These are phyloP conservation scores for Phellopilus nigrolimitatus DNA, from an alignment of 1,284 basidiomycete genomes.

Conservation along the genomic window DNA sequence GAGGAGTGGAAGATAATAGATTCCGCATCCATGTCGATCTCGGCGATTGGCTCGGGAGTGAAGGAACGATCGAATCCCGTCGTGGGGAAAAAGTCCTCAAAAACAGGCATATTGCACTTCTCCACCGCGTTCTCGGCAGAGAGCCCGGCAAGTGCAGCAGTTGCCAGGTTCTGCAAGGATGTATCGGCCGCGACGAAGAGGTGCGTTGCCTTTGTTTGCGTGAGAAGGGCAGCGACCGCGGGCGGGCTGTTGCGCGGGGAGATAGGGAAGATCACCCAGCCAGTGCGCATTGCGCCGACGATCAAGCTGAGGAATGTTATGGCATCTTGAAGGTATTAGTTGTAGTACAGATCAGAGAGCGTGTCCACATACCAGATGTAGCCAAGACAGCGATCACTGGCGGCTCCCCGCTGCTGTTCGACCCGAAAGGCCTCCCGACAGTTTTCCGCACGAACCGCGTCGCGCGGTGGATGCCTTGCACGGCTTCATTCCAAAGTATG, in stretches of 20 bases:
- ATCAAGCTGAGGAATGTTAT: slow-evolving; percentile 17
- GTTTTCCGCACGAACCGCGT: slow-evolving; percentile 11
- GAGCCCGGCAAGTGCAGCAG: background rate
- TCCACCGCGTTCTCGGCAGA: background rate
- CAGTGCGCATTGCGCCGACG: slow-evolving; percentile 18
- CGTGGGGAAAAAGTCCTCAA: slow-evolving; percentile 15
- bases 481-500: slow-evolving; percentile 29
- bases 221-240: slow-evolving; percentile 17
- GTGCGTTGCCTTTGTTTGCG: slow-evolving; percentile 6
- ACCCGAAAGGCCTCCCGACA: background rate
- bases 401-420: background rate
- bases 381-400: slow-evolving; percentile 23
- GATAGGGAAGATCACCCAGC: slow-evolving; percentile 17
- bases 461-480: slow-evolving; percentile 23
- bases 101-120: slow-evolving; percentile 10
- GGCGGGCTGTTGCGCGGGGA: slow-evolving; percentile 17
- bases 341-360: background rate
- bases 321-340: slow-evolving; percentile 10
- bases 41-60: background rate
- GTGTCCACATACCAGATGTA: background rate
- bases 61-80: slow-evolving; percentile 1
- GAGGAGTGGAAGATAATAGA: slow-evolving; percentile 21
- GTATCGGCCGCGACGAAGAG: slow-evolving; percentile 16
- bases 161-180: slow-evolving; percentile 7
- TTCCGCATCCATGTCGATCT: slow-evolving; percentile 8